A percentile compares a stretch with the other conserved stretches of the same genome.
These are phyloP conservation scores for Serendipita vermifera DNA, from an alignment of 768 basidiomycete species.

Conservation along the genomic window DNA sequence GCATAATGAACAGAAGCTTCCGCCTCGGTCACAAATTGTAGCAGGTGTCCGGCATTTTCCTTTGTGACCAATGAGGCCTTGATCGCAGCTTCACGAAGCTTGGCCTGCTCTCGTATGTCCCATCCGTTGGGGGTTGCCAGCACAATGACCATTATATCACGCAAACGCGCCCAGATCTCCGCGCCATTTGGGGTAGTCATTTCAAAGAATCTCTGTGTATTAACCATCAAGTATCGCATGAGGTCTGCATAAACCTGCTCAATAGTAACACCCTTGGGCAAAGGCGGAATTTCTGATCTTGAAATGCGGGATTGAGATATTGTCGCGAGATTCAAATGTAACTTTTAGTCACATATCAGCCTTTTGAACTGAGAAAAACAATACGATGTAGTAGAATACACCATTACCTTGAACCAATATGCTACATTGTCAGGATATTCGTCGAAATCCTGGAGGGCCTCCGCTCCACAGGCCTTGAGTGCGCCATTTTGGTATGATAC, in stretches of 20 bases:
- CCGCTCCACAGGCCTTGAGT: background rate
- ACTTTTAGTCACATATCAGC: background rate
- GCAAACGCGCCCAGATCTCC: conserved; percentile 8
- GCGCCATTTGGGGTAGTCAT: conserved; percentile 3
- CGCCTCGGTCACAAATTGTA: conserved; percentile 8
- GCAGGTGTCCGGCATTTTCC: background rate
- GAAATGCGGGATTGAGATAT: conserved; percentile 9
- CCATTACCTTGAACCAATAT: background rate
- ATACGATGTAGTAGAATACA: too few species aligned
- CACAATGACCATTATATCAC: conserved; percentile 27
- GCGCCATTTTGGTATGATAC: background rate
- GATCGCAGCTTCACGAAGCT: background rate
- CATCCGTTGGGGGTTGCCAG: conserved; percentile 10
- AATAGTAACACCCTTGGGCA: conserved; percentile 8
- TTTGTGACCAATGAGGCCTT: background rate
- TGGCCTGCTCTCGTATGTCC: conserved; percentile 1
- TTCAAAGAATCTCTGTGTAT: conserved; percentile 2
- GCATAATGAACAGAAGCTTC: conserved; percentile 12
- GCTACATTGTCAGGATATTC: background rate
- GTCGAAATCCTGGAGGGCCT: background rate
- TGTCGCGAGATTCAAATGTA: background rate
- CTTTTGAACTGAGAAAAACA: too few species aligned
- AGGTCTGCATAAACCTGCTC: conserved; percentile 13
- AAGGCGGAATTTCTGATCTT: conserved; percentile 1
- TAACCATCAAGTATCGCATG: conserved; percentile 1